Percentiles rank a stretch among this genome's conserved stretches.
phyloP scores from a whole-genome alignment of 495 filamentous ascomycete genomes.

The Aspergillus sclerotiicarbonarius region DNA sequence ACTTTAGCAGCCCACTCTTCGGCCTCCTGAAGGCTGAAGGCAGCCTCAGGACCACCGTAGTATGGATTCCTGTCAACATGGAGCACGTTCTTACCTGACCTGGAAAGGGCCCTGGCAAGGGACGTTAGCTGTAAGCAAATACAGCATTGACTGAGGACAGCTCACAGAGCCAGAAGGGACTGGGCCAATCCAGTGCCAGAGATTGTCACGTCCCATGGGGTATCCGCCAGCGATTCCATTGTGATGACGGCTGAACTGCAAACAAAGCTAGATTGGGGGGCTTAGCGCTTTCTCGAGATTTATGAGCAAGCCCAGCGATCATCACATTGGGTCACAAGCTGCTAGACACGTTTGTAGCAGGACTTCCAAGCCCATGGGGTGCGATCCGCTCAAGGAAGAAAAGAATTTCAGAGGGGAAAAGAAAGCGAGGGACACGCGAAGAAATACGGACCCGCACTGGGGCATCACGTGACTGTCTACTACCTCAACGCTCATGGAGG shows the following conservation, averaged over 20 bases:
- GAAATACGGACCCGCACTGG: conserved; percentile 20
- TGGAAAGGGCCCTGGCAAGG: conserved; percentile 77
- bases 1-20: conserved; percentile 65
- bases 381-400: conserved; percentile 14
- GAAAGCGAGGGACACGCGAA: conserved; percentile 16
- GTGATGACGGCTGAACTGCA: conserved; percentile 18
- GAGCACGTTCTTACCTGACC: conserved; percentile 86
- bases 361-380: conserved; percentile 28
- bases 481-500: not conserved
- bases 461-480: conserved; percentile 18
- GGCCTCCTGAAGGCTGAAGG: conserved; percentile 81
- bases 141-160: conserved; percentile 25
- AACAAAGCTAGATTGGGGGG: conserved; percentile 27
- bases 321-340: conserved; percentile 28
- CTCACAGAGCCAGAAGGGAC: conserved; percentile 91
- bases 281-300: conserved; percentile 20
- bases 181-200: conserved; percentile 85
- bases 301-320: conserved; percentile 27
- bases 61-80: conserved; percentile 85
- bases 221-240: conserved; percentile 81
- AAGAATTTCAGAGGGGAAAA: conserved; percentile 16
- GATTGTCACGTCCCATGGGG: conserved; percentile 88
- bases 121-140: conserved; percentile 50
- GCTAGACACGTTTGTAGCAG: conserved; percentile 21
- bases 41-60: conserved; percentile 85